Percentiles rank a stretch among this genome's conserved stretches.
Conservation (phyloP, 805 yeast species). For the Tetrapisispora taiwanensis region DNA sequence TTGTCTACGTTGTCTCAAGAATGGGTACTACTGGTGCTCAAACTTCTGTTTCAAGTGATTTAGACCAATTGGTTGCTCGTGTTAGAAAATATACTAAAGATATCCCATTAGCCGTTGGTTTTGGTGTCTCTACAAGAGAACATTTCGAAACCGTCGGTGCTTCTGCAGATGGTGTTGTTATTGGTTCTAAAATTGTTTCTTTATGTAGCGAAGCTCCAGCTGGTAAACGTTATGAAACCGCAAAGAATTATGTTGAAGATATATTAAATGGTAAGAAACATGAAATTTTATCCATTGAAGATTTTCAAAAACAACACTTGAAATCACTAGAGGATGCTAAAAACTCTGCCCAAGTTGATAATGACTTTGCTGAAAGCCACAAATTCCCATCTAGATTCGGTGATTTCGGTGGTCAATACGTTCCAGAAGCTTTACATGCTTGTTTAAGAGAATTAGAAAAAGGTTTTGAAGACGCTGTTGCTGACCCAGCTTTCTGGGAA, state of each 20-base stretch:
- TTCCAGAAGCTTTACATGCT: slow-evolving; percentile 90
- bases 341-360: slow-evolving; percentile 14
- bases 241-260: slow-evolving; percentile 54
- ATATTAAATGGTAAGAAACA: slow-evolving; percentile 53
- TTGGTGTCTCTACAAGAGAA: slow-evolving; percentile 91
- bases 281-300: slow-evolving; percentile 24
- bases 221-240: slow-evolving; percentile 52
- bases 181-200: slow-evolving; percentile 78
- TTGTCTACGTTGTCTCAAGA: slow-evolving; percentile 90
- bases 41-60: slow-evolving; percentile 49
- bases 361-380: slow-evolving; percentile 46
- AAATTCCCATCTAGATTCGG: slow-evolving; percentile 76
- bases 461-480: slow-evolving; percentile 79
- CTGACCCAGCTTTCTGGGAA: slow-evolving; percentile 88
- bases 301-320: slow-evolving; percentile 30
- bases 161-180: slow-evolving; percentile 89
- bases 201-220: slow-evolving; percentile 53
- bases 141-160: slow-evolving; percentile 74
- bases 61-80: slow-evolving; percentile 58
- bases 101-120: slow-evolving; percentile 88
- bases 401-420: slow-evolving; percentile 96
- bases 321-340: slow-evolving; percentile 18
- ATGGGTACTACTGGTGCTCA: slow-evolving; percentile 96
- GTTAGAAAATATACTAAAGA: slow-evolving; percentile 69
- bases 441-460: slow-evolving; percentile 82